Base-by-base conservation (phyloP, 768 basidiomycete species). In the Xerocomellus chrysenteron region DNA sequence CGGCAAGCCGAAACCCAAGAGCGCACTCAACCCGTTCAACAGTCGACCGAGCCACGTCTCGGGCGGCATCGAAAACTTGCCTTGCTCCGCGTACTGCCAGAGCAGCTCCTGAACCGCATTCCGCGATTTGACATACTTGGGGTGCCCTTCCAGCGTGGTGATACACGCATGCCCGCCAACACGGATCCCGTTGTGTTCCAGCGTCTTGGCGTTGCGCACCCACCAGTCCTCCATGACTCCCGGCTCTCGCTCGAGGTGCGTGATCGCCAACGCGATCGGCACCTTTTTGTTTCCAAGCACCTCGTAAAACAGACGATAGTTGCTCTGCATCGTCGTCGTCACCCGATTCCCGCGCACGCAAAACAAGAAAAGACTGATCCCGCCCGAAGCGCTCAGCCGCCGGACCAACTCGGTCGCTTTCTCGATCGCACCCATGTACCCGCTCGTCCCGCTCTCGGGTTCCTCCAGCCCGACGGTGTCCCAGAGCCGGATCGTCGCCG, bases 201-300 rank as follows among this genome's bases (percentile, higher is more conserved):
- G 63, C 26, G n/a, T 59, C 39, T 30, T 56, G 47, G 21, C n/a
- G 28, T 73, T 71, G 35, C 65, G 60, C 3, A 32, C 26, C 73
- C 72, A 73, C 72, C 73, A 73, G 7, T 52, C 53, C 21, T 73
- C 69, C 72, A 74, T 73, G 43, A 50, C 42, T 1, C 2, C 26
- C 5, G 26, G 28, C 37, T 73, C 71, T 2, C 67, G 54, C 51
- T 76, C 77, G 5, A 79, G 67, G 28, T 76, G 73, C 0, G 75
- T 78, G 12, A 79, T 58, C 24, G 68, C 74, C n/a, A 79, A 51
- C 3, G 74, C 67, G 37, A 73, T 70, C 19, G 78, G 78, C 16
- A 79, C 77, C 30, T 67, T 53, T 32, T 57, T 57, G 50, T 60
- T 66, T 40, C 79, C 78, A 5, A 79, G 72, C 35, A 77, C 69